A percentile compares a stretch with the other conserved stretches of the same genome.
Evolutionary conservation across 768 basidiomycete species (phyloP).

Genomic region (Imleria badia): DNA sequence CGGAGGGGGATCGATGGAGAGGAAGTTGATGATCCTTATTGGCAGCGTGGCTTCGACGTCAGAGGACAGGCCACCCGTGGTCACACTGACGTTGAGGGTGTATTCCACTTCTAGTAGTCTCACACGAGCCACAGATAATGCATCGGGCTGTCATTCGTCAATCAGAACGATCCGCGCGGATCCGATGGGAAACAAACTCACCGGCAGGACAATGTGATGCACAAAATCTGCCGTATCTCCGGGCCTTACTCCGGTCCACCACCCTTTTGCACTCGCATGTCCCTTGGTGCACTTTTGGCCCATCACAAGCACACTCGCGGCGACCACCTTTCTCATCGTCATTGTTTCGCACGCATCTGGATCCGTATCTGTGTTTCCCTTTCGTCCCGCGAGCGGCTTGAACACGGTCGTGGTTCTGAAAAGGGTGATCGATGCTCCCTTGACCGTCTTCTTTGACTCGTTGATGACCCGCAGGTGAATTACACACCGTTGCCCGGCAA

Average conservation of each 20-base stretch:
- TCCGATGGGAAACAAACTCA: conserved; percentile 38
- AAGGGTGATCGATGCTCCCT: conserved; percentile 60
- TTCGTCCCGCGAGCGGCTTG: conserved; percentile 40
- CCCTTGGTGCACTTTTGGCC: conserved; percentile 63
- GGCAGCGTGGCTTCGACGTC: conserved; percentile 74
- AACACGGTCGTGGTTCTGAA: conserved; percentile 66
- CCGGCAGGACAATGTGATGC: conserved; percentile 72
- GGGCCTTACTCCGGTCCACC: conserved; percentile 82
- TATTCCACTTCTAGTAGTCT: conserved; percentile 79
- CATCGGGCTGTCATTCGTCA: conserved; percentile 51
- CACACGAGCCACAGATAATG: conserved; percentile 65
- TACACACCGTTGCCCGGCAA: conserved; percentile 78
- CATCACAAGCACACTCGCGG: conserved; percentile 64
- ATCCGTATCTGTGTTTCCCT: conserved; percentile 39
- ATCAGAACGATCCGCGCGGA: conserved; percentile 1
- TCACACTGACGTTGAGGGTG: conserved; percentile 61
- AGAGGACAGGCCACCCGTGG: conserved; percentile 55
- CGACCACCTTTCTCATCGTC: conserved; percentile 61
- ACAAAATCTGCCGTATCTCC: conserved; percentile 62
- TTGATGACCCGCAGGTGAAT: conserved; percentile 67
- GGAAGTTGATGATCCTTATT: conserved; percentile 74
- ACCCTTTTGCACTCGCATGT: conserved; percentile 78
- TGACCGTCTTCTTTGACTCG: conserved; percentile 65
- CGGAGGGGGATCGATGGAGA: conserved; percentile 83
- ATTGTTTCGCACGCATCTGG: conserved; percentile 63